A percentile compares a stretch with the other conserved stretches of the same genome.
These are phyloP conservation scores for Viridothelium virens DNA, from an alignment of 495 filamentous ascomycete genomes.

Conservation along the genomic window DNA sequence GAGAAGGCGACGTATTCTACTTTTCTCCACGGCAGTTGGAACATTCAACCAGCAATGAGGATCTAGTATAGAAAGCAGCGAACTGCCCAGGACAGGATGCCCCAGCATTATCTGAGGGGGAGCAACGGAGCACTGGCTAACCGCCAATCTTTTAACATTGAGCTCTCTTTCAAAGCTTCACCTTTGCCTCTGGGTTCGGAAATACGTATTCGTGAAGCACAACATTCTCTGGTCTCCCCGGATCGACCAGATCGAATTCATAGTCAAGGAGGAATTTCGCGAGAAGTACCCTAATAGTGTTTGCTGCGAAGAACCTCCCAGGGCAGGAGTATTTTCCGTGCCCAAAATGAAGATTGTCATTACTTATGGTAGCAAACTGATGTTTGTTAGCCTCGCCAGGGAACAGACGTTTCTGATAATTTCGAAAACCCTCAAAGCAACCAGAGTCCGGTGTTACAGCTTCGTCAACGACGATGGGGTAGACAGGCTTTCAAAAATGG, in stretches of 20 bases:
- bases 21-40: too few species aligned
- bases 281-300: conserved; percentile 43
- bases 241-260: conserved; percentile 2
- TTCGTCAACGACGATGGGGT: conserved; percentile 3
- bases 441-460: conserved; percentile 5
- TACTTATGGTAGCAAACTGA: conserved; percentile 41
- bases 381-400: conserved; percentile 29
- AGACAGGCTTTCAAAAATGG: conserved; percentile 8
- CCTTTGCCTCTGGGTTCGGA: neutral
- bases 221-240: conserved; percentile 3
- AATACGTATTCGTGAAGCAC: neutral
- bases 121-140: neutral
- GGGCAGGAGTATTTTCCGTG: conserved; percentile 49
- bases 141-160: too few species aligned
- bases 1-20: too few species aligned
- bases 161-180: too few species aligned
- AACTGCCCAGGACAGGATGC: neutral
- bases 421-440: conserved; percentile 37
- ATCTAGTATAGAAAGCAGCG: too few species aligned
- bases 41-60: too few species aligned
- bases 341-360: conserved; percentile 42
- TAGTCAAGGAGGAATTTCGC: conserved; percentile 20
- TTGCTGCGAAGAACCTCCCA: conserved; percentile 46
- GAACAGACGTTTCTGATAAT: conserved; percentile 39
- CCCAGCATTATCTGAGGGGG: neutral